phyloP scores from a whole-genome alignment of 805 yeast genomes.

The Candida wancherniae region DNA sequence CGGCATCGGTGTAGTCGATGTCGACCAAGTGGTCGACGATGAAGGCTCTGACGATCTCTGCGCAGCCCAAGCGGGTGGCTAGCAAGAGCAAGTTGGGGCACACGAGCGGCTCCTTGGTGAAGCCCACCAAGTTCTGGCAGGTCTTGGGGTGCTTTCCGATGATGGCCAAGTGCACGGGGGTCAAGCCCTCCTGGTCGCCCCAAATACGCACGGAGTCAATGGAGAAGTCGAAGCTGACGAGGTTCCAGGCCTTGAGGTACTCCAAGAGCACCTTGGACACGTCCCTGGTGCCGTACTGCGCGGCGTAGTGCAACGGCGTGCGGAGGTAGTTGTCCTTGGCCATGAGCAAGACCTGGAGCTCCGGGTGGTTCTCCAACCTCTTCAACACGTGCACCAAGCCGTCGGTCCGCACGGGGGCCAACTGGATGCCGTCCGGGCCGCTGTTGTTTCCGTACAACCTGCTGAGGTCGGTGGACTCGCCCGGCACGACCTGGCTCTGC shows the following conservation, averaged over 20 bases:
- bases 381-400: constrained; percentile 59
- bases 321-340: constrained; percentile 72
- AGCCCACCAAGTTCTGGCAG: constrained; percentile 50
- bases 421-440: constrained; percentile 55
- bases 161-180: constrained; percentile 82
- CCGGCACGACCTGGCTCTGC: constrained; percentile 41
- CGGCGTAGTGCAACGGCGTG: constrained; percentile 86
- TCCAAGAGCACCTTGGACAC: constrained; percentile 55
- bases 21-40: constrained; percentile 55
- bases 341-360: constrained; percentile 34
- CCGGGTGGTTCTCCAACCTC: constrained; percentile 29
- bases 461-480: constrained; percentile 25
- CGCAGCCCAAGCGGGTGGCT: constrained; percentile 63
- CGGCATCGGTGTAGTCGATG: constrained; percentile 56
- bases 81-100: constrained; percentile 58
- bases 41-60: constrained; percentile 50
- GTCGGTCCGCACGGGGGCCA: constrained; percentile 41
- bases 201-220: constrained; percentile 55
- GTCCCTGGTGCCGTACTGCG: constrained; percentile 75
- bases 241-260: constrained; percentile 54
- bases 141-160: constrained; percentile 81
- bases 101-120: constrained; percentile 34
- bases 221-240: constrained; percentile 43
- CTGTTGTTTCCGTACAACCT: constrained; percentile 24
- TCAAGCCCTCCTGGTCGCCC: constrained; percentile 75